Conservation (phyloP, 2,329 filamentous ascomycete genomes). For the Ophiostoma tasmaniense region DNA sequence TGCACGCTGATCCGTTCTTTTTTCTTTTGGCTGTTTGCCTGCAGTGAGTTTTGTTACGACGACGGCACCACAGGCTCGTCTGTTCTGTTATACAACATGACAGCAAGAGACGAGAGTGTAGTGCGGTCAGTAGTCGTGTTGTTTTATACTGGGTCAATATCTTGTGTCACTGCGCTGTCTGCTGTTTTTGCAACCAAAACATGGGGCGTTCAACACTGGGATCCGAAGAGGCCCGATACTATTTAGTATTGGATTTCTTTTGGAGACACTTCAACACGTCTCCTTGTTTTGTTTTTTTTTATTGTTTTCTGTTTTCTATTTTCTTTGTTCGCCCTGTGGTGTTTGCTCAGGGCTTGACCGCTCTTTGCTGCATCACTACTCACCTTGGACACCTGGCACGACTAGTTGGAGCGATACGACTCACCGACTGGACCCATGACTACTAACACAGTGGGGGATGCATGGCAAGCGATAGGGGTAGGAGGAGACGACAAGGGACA, state of each 20-base stretch:
- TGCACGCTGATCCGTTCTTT: constrained; percentile 9
- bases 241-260: constrained; percentile 32
- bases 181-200: constrained; percentile 83
- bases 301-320: constrained; percentile 23
- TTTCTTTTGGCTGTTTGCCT: neutral
- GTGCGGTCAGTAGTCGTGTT: constrained; percentile 20
- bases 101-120: constrained; percentile 35
- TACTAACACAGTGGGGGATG: neutral
- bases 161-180: constrained; percentile 56
- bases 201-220: constrained; percentile 67
- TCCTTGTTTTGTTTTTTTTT: constrained; percentile 32
- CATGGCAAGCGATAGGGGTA: no score
- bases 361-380: neutral
- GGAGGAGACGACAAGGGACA: neutral
- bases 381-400: constrained; percentile 3
- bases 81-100: constrained; percentile 66
- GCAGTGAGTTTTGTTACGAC: constrained; percentile 8
- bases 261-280: constrained; percentile 59
- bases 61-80: constrained; percentile 27
- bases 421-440: neutral
- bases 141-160: constrained; percentile 41
- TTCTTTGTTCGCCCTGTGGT: neutral
- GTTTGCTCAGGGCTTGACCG: constrained; percentile 14
- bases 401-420: neutral
- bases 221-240: constrained; percentile 46